Evolutionary conservation across 2,329 filamentous ascomycete genomes (phyloP).

Genomic region (Alternaria sp.): DNA sequence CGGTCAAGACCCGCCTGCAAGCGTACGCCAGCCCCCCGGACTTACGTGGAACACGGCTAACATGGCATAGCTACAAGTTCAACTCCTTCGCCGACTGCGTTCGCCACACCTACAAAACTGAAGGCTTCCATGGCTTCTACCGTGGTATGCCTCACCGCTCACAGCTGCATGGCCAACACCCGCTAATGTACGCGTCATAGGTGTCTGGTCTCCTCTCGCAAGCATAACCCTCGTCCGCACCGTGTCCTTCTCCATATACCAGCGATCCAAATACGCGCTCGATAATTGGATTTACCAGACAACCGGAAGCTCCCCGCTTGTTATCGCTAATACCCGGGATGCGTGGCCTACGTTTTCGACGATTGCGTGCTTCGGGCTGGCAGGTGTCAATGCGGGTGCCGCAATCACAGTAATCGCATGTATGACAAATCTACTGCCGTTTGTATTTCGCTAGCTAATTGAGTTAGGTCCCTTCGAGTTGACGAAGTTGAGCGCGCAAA

Average conservation of each 20-base stretch:
- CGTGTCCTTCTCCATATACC: conserved; percentile 81
- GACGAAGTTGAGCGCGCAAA: conserved; percentile 87
- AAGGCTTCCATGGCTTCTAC: conserved; percentile 59
- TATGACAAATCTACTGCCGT: conserved; percentile 23
- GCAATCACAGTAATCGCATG: conserved; percentile 82
- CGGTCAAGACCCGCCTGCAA: conserved; percentile 89
- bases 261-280: conserved; percentile 74
- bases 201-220: conserved; percentile 79
- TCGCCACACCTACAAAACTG: conserved; percentile 70
- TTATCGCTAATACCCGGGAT: conserved; percentile 72
- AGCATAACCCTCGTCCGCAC: conserved; percentile 80
- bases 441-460: conserved; percentile 14
- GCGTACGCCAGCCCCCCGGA: conserved; percentile 53
- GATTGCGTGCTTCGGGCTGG: conserved; percentile 75
- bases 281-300: conserved; percentile 70
- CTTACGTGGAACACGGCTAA: conserved; percentile 18
- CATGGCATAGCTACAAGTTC: conserved; percentile 66
- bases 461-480: conserved; percentile 77
- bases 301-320: conserved; percentile 73
- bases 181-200: conserved; percentile 42
- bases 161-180: conserved; percentile 3
- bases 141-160: conserved; percentile 53
- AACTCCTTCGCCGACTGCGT: conserved; percentile 76
- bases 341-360: conserved; percentile 76
- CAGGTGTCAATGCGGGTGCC: conserved; percentile 79